Percentiles rank a stretch among this genome's conserved stretches.
Conservation (phyloP, 768 basidiomycete genomes). For the Terana coerulea region DNA sequence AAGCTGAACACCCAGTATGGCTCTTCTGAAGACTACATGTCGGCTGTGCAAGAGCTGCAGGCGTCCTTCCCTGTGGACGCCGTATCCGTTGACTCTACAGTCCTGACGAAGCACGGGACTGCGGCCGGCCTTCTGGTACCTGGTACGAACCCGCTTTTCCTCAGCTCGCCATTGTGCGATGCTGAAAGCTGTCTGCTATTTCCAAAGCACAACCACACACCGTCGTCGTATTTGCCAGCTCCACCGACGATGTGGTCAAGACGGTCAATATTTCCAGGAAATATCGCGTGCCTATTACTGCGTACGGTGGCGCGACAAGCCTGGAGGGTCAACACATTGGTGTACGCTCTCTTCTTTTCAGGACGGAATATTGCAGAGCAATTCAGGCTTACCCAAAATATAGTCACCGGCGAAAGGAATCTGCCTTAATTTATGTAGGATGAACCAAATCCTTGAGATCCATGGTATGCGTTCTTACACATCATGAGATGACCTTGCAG, state of each 20-base stretch:
- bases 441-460: conserved; percentile 76
- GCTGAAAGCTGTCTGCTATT: conserved; percentile 13
- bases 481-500: conserved; percentile 19
- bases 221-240: conserved; percentile 60
- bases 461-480: conserved; percentile 45
- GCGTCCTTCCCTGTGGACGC: conserved; percentile 2
- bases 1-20: background rate
- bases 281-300: conserved; percentile 71
- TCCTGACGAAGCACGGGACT: conserved; percentile 11
- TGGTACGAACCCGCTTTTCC: too few relatives aligned
- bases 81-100: conserved; percentile 9
- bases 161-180: too few relatives aligned
- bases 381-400: too few relatives aligned
- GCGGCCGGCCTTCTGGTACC: too few relatives aligned
- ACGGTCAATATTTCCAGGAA: conserved; percentile 73
- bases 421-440: conserved; percentile 72
- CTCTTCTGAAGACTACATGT: conserved; percentile 4
- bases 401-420: conserved; percentile 51
- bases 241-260: conserved; percentile 78
- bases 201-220: conserved; percentile 35
- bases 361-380: conserved; percentile 34
- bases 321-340: conserved; percentile 74
- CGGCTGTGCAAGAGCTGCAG: conserved; percentile 12
- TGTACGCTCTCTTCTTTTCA: conserved; percentile 29
- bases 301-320: conserved; percentile 80